Evolutionary conservation across 1,284 basidiomycete genomes (phyloP).

Genomic region (Albatrellus sp.): DNA sequence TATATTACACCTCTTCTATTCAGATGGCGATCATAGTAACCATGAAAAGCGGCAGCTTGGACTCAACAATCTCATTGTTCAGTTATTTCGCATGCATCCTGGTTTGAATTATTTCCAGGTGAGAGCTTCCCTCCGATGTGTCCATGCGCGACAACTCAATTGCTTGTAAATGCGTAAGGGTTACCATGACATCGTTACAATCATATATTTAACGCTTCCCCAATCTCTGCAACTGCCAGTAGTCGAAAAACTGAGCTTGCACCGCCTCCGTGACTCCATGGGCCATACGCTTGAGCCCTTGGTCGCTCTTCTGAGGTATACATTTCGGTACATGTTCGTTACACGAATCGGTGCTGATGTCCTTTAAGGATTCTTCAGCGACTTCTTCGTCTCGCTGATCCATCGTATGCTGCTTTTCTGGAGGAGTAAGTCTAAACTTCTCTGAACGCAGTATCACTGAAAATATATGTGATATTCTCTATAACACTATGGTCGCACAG

Average conservation of each 20-base stretch:
- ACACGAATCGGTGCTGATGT: no score
- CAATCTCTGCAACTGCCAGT: slow-evolving; percentile 41
- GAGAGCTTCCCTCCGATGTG: slow-evolving; percentile 9
- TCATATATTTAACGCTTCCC: slow-evolving; percentile 74
- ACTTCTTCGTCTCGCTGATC: slow-evolving; percentile 59
- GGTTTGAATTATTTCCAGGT: slow-evolving; percentile 81
- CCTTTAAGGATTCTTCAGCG: slow-evolving; percentile 53
- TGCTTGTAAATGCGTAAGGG: slow-evolving; percentile 35
- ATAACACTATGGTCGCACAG: slow-evolving; percentile 15
- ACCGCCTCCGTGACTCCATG: slow-evolving; percentile 84
- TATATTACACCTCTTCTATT: background rate
- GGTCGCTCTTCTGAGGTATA: slow-evolving; percentile 69
- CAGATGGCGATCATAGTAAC: slow-evolving; percentile 1
- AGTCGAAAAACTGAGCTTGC: slow-evolving; percentile 65
- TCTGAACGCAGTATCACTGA: background rate
- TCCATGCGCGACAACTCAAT: background rate
- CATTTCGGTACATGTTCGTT: background rate
- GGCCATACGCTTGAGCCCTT: slow-evolving; percentile 74
- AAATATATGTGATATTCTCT: background rate
- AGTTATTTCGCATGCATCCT: slow-evolving; percentile 62
- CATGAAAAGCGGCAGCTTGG: slow-evolving; percentile 45
- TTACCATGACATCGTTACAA: slow-evolving; percentile 86
- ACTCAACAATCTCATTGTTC: slow-evolving; percentile 64
- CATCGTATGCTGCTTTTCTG: slow-evolving; percentile 53
- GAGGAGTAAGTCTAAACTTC: slow-evolving; percentile 38